Evolutionary conservation across 495 filamentous ascomycete genomes (phyloP), one percentile per base, ranked within the genome.

Genomic region (Penicillium roqueforti): DNA sequence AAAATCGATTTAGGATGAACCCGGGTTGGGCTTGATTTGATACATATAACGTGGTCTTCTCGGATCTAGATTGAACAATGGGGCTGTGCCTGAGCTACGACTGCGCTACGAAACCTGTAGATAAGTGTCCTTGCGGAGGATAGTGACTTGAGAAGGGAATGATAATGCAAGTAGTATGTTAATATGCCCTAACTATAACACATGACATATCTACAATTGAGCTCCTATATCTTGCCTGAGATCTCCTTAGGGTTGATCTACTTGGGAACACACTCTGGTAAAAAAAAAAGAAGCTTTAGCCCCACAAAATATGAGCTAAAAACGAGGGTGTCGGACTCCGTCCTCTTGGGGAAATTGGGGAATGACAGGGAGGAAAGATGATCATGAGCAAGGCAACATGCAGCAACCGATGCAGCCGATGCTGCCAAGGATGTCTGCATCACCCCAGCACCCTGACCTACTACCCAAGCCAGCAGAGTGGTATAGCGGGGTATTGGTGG

Each of bases 391-490:
- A 25, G 32, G 23, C 6, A 31, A 43, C 20, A 40, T 29, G 32
- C 31, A 29, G 47, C 16, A 9, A 26, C 41, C 23, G n/a, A 28
- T 9, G 6, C 14, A 10, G 25, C 26, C 26, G 23, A 45, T 14
- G 26, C 14, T 1, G 25, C 53, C 37, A 50, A 48, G 44, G 7
- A 1, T 34, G 19, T 48, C 49, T 42, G 49, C 49, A 45, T 60
- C 44, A 56, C 29, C 20, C 29, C 22, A 23, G 56, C 36, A 43
- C 37, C 10, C 13, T 45, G 43, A 40, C 20, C 41, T 18, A 9
- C 23, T 57, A 45, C 50, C 56, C 18, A 43, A 32, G 37, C 51
- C n/a, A 39, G 26, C 23, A 56, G 39, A 43, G 11, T n/a, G 25
- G 25, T 34, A 29, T 6, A 51, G 39, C 28, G 45, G 39, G 44